Evolutionary conservation across 805 yeast species (phyloP).

Genomic region (Wickerhamiella lipophila): DNA sequence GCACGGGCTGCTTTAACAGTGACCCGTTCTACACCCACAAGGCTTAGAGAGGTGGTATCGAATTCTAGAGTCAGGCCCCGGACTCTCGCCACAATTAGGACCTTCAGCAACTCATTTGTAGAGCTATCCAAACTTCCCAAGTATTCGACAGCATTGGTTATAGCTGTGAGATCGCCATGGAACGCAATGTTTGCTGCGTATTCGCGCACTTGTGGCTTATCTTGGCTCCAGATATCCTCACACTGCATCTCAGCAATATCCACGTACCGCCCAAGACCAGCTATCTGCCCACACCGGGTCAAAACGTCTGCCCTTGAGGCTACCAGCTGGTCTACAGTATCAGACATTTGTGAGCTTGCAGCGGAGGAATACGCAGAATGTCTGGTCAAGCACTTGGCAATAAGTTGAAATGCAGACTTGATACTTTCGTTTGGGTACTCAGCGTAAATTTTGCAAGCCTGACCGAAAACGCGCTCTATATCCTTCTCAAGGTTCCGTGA

Average conservation of each 20-base stretch:
- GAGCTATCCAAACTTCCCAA: not conserved
- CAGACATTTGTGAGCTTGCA: not conserved
- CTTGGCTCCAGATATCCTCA: not conserved
- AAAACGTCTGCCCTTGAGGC: not conserved
- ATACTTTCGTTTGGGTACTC: not conserved
- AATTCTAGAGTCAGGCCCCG: not conserved
- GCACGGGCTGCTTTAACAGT: not conserved
- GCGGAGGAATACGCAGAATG: not conserved
- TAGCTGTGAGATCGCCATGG: not conserved
- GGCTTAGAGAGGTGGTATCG: not conserved
- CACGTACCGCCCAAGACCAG: slow-evolving; percentile 6
- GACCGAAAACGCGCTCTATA: not conserved
- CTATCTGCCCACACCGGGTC: not conserved
- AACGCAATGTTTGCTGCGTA: not conserved
- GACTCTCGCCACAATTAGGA: not conserved
- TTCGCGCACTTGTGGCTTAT: not conserved
- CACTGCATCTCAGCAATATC: slow-evolving; percentile 4
- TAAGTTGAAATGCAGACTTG: not conserved
- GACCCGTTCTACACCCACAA: not conserved
- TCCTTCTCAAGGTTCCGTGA: slow-evolving; percentile 5
- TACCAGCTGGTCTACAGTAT: not conserved
- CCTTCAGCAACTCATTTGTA: not conserved
- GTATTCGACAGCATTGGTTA: not conserved
- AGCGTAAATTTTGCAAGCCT: not conserved
- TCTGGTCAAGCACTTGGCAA: not conserved